A percentile compares a stretch with the other conserved stretches of the same genome.
Evolutionary conservation across 768 basidiomycete species (phyloP).

Genomic region (Tulasnella sp.): DNA sequence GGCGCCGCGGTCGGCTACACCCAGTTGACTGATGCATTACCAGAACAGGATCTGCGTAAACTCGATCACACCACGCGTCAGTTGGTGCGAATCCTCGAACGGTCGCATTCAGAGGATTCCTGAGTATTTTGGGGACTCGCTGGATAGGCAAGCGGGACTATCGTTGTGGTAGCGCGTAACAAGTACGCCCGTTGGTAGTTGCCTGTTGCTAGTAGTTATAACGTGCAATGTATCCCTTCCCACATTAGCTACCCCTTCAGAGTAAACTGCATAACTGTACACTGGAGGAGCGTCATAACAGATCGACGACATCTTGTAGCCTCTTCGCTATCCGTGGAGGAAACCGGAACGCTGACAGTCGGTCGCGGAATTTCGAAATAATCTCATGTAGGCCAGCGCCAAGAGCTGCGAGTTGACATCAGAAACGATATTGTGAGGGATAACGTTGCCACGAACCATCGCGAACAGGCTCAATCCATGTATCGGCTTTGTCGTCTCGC

Average conservation of each 20-base stretch:
- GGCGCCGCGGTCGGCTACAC: too few relatives aligned
- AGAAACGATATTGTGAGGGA: neutral
- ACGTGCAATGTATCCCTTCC: neutral
- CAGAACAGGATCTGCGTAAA: too few relatives aligned
- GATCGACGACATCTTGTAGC: slow-evolving; percentile 57
- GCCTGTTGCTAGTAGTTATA: neutral
- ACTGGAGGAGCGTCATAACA: neutral
- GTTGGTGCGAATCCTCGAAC: too few relatives aligned
- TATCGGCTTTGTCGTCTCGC: slow-evolving; percentile 36
- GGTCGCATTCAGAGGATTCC: too few relatives aligned
- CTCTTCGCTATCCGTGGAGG: slow-evolving; percentile 53
- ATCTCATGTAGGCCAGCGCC: slow-evolving; percentile 56
- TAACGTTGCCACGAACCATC: slow-evolving; percentile 38
- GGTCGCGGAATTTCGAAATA: slow-evolving; percentile 60
- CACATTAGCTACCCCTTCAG: neutral
- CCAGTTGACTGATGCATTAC: too few relatives aligned
- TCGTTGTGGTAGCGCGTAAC: neutral
- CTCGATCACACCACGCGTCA: too few relatives aligned
- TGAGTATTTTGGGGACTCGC: too few relatives aligned
- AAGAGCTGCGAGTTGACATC: slow-evolving; percentile 33
- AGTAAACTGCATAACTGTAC: slow-evolving; percentile 19
- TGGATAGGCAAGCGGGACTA: too few relatives aligned
- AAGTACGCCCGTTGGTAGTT: neutral
- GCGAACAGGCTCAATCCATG: slow-evolving; percentile 39
- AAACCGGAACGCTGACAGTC: slow-evolving; percentile 64